phyloP scores from a whole-genome alignment of 371 early-diverging fungal species.

The Mortierella sp. region DNA sequence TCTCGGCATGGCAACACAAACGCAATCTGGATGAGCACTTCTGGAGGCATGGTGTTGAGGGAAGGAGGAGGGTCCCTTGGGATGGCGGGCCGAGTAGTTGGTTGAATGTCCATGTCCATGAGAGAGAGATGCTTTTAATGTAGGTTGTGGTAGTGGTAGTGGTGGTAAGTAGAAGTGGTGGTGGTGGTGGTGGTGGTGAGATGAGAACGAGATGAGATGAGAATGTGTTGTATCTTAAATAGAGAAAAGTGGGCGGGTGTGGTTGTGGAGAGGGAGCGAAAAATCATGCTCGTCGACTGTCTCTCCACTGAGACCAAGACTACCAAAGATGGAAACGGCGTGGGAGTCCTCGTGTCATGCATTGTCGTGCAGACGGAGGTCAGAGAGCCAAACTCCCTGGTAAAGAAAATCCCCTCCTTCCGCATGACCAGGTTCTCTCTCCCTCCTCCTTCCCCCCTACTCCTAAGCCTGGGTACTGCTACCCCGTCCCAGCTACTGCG shows the following conservation, averaged over 20 bases:
- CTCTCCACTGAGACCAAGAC: not conserved
- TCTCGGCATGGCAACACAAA: conserved; percentile 21
- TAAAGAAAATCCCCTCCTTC: no score
- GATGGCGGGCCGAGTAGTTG: no score
- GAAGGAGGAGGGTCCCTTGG: no score
- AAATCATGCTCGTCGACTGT: not conserved
- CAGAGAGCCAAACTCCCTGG: no score
- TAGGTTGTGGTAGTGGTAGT: not conserved
- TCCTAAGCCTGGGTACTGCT: not conserved
- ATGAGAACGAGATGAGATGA: not conserved
- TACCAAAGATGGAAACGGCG: no score
- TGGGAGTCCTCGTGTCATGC: no score
- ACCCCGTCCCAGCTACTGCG: not conserved
- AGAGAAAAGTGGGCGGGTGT: not conserved
- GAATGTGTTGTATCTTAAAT: not conserved
- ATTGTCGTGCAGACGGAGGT: no score
- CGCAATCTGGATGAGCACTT: conserved; percentile 32
- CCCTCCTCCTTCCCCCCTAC: not conserved
- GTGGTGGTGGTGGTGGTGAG: not conserved
- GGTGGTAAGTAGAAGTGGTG: not conserved
- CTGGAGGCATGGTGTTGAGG: conserved; percentile 17
- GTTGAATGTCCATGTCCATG: no score
- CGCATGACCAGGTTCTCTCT: not conserved
- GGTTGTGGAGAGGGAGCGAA: not conserved
- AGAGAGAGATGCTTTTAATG: no score